Percentiles rank a stretch among this genome's conserved stretches.
Conservation (phyloP, 352 stramenopile genomes). For the Peronospora tabacina region DNA sequence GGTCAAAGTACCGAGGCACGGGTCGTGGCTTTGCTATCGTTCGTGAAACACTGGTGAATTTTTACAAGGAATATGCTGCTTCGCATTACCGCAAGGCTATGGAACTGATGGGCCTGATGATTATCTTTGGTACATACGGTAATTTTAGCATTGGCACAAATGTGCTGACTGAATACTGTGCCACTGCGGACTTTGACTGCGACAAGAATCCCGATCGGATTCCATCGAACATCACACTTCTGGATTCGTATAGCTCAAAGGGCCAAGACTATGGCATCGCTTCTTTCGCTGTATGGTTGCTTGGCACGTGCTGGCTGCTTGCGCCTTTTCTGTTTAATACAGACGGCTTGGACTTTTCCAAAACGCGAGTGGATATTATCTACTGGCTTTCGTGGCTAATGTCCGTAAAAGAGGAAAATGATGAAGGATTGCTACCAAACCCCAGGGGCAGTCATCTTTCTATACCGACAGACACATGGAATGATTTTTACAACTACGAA, state of each 20-base stretch:
- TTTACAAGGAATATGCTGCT: conserved; percentile 81
- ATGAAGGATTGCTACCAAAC: conserved; percentile 39
- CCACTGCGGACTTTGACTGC: conserved; percentile 41
- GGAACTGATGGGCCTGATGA: conserved; percentile 73
- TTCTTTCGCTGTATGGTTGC: conserved; percentile 84
- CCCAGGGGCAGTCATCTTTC: conserved; percentile 19
- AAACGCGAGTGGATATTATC: conserved; percentile 75
- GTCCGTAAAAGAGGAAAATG: conserved; percentile 38
- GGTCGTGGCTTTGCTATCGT: conserved; percentile 81
- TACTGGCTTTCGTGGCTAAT: conserved; percentile 84
- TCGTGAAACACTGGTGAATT: conserved; percentile 77
- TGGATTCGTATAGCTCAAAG: conserved; percentile 76
- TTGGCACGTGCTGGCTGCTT: conserved; percentile 70
- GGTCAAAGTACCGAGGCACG: conserved; percentile 80
- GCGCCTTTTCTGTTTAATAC: conserved; percentile 86
- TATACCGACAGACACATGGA: conserved; percentile 50
- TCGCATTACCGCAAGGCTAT: conserved; percentile 79
- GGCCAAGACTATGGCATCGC: conserved; percentile 81
- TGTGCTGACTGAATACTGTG: conserved; percentile 51
- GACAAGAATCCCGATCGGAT: conserved; percentile 41
- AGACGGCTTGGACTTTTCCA: conserved; percentile 78
- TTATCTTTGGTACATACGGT: conserved; percentile 71
- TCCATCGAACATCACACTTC: conserved; percentile 59
- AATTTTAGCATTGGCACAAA: conserved; percentile 71
- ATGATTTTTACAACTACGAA: conserved; percentile 76